phyloP scores from a whole-genome alignment of 495 filamentous ascomycete genomes.

The Xylaria curta region DNA sequence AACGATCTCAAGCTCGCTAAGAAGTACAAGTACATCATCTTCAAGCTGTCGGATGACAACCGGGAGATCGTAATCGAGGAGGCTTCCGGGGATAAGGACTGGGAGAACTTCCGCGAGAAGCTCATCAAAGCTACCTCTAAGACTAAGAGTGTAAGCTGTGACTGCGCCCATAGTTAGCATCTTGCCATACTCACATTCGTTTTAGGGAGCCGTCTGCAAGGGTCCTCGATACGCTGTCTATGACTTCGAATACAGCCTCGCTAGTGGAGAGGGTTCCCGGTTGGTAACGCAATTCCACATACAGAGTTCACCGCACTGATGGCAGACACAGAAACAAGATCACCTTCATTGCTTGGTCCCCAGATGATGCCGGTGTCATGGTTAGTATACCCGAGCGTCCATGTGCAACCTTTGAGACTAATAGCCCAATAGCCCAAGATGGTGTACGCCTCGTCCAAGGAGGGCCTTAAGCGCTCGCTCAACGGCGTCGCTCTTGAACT shows the following conservation, averaged over 20 bases:
- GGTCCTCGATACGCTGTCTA: slow-evolving; percentile 94
- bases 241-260: slow-evolving; percentile 83
- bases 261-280: slow-evolving; percentile 81
- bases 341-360: slow-evolving; percentile 92
- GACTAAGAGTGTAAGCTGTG: slow-evolving; percentile 47
- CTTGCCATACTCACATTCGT: slow-evolving; percentile 24
- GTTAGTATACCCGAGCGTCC: slow-evolving; percentile 59
- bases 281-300: slow-evolving; percentile 44
- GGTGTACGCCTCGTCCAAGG: slow-evolving; percentile 97
- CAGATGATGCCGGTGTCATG: slow-evolving; percentile 79
- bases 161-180: not conserved
- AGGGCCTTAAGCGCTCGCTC: slow-evolving; percentile 85
- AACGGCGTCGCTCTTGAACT: slow-evolving; percentile 80
- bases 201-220: slow-evolving; percentile 64
- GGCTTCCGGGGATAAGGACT: slow-evolving; percentile 64
- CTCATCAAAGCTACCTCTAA: slow-evolving; percentile 67
- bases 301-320: slow-evolving; percentile 28
- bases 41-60: slow-evolving; percentile 93
- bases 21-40: slow-evolving; percentile 93
- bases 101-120: slow-evolving; percentile 81
- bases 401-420: slow-evolving; percentile 22
- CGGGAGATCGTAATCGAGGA: slow-evolving; percentile 85
- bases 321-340: slow-evolving; percentile 79
- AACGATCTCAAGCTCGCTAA: slow-evolving; percentile 91
- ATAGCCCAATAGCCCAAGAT: slow-evolving; percentile 73